A percentile compares a stretch with the other conserved stretches of the same genome.
Conservation (phyloP, 1,284 basidiomycete species). For the Ganoderma lingzhi region DNA sequence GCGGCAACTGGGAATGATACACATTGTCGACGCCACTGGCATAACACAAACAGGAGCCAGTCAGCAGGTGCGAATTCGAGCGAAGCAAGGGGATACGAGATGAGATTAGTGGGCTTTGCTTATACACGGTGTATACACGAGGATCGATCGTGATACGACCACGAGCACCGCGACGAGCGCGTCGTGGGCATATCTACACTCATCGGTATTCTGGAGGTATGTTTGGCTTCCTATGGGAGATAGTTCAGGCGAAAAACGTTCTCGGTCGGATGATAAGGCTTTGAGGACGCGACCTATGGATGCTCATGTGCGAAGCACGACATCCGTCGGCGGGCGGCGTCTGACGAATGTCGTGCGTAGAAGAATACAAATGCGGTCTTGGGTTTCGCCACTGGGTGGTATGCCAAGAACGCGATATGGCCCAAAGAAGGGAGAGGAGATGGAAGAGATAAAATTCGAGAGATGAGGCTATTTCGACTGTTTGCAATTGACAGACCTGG, state of each 20-base stretch:
- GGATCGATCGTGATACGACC: constrained; percentile 31
- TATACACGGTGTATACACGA: constrained; percentile 20
- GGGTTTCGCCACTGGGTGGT: background rate
- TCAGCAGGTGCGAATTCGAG: constrained; percentile 12
- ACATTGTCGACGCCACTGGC: background rate
- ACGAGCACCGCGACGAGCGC: background rate
- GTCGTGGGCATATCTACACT: background rate
- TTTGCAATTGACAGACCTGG: background rate
- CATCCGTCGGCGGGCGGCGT: background rate
- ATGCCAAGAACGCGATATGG: background rate
- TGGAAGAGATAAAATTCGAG: background rate
- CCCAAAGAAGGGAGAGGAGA: background rate
- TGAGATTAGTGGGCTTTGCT: constrained; percentile 24
- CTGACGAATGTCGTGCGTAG: background rate
- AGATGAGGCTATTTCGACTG: background rate
- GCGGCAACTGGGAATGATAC: background rate
- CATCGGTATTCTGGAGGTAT: background rate
- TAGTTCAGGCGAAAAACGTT: background rate
- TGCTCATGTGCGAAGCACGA: background rate
- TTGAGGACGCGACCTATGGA: background rate
- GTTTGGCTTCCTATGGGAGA: background rate
- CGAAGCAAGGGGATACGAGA: constrained; percentile 3
- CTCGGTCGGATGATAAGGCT: background rate
- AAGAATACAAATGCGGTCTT: background rate
- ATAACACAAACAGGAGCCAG: background rate